A percentile compares a stretch with the other conserved stretches of the same genome.
Conservation (phyloP, 306 rosid species). For the Hippophae tibetana region DNA sequence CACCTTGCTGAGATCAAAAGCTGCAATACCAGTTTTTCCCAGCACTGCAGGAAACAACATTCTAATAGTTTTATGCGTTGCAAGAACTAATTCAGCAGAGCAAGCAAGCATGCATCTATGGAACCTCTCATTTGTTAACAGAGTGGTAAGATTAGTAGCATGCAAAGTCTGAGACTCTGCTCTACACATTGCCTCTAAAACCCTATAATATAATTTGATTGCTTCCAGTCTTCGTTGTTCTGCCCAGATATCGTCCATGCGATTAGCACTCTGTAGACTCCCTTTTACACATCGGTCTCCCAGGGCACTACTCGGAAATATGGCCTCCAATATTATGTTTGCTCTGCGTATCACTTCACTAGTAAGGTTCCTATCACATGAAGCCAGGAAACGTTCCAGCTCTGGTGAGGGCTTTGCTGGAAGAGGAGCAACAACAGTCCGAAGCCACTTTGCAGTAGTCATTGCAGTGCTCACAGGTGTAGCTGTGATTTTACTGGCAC, state of each 20-base stretch:
- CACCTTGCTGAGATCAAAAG: constrained; percentile 99
- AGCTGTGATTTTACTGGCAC: constrained; percentile 55
- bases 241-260: constrained; percentile 94
- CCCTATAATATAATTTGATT: constrained; percentile 74
- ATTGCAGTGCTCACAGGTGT: constrained; percentile 98
- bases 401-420: constrained; percentile 75
- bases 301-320: constrained; percentile 72
- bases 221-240: constrained; percentile 93
- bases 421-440: constrained; percentile 81
- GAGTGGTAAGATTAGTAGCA: constrained; percentile 76
- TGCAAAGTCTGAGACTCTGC: constrained; percentile 89
- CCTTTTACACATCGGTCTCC: constrained; percentile 74
- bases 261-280: constrained; percentile 61
- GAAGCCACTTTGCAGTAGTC: constrained; percentile 99
- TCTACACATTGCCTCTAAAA: constrained; percentile 94
- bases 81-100: constrained; percentile 92
- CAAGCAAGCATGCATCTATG: constrained; percentile 99
- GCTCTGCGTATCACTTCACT: constrained; percentile 81
- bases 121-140: constrained; percentile 94
- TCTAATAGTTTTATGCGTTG: constrained; percentile 94
- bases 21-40: constrained; percentile 95
- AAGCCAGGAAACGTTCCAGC: constrained; percentile 67
- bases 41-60: constrained; percentile 98
- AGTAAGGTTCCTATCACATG: constrained; percentile 81
- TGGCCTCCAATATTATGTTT: constrained; percentile 81